phyloP scores from a whole-genome alignment of 83 land plant genomes.

The Picea abies region DNA sequence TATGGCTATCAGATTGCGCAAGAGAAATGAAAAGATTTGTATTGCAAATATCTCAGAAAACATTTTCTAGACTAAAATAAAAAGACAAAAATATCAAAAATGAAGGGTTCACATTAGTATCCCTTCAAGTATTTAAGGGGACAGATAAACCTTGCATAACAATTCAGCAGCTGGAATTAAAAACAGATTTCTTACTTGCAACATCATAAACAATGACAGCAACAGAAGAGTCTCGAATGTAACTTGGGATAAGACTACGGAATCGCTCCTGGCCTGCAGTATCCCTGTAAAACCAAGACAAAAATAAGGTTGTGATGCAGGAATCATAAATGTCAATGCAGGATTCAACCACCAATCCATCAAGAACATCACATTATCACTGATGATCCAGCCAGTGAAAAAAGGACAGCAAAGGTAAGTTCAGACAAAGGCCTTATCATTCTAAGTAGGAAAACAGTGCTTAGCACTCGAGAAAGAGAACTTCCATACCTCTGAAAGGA shows the following conservation, averaged over 20 bases:
- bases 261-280: conserved; percentile 73
- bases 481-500: no score
- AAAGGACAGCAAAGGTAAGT: no score
- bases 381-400: no score
- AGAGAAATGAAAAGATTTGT: background rate
- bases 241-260: conserved; percentile 32
- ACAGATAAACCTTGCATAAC: background rate
- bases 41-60: no score
- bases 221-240: no score
- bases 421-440: no score
- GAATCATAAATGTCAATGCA: background rate
- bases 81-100: background rate
- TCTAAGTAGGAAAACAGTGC: no score
- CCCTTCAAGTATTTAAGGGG: background rate
- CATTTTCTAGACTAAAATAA: background rate
- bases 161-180: background rate
- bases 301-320: background rate
- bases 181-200: conserved; percentile 22
- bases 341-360: background rate
- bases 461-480: no score
- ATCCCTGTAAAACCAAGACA: conserved; percentile 39
- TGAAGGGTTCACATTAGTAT: background rate
- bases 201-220: no score
- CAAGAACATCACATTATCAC: background rate
- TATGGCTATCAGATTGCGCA: background rate